These are phyloP conservation scores for Aspergillus quadrilineatus DNA, from an alignment of 2,329 filamentous ascomycete species.

Conservation along the genomic window DNA sequence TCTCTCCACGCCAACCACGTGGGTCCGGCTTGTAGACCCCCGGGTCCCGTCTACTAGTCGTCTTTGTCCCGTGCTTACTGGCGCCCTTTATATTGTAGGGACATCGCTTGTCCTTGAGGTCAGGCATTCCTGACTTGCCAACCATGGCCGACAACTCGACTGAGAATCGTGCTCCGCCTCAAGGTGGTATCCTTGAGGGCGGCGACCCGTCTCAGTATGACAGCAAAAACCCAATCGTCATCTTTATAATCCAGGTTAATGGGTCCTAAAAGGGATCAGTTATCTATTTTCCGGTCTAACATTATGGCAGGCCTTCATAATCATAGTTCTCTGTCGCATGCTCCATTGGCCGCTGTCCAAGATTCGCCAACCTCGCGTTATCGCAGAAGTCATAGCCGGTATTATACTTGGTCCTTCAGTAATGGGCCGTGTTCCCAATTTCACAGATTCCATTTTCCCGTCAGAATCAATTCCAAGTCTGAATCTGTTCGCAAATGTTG, in stretches of 20 bases:
- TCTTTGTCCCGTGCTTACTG: neutral
- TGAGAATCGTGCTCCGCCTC: constrained; percentile 40
- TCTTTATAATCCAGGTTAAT: constrained; percentile 72
- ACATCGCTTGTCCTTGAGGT: neutral
- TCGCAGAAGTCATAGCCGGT: constrained; percentile 81
- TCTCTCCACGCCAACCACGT: constrained; percentile 7
- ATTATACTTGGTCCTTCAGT: constrained; percentile 84
- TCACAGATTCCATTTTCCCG: constrained; percentile 75
- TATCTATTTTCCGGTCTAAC: neutral
- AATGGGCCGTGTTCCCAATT: constrained; percentile 80
- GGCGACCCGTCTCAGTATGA: constrained; percentile 68
- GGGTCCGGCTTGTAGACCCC: constrained; percentile 1
- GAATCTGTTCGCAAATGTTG: constrained; percentile 76
- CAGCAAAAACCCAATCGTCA: constrained; percentile 67
- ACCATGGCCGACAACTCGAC: constrained; percentile 25
- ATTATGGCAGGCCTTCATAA: constrained; percentile 62
- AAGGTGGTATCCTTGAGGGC: constrained; percentile 71
- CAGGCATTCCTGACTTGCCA: neutral
- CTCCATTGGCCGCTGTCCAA: constrained; percentile 75
- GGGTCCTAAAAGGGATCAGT: neutral
- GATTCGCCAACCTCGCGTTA: constrained; percentile 76
- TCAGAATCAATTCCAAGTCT: constrained; percentile 70
- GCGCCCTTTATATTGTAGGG: neutral
- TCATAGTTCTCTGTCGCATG: constrained; percentile 71
- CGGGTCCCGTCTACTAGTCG: neutral